These are phyloP conservation scores for Candida sithepensis DNA, from an alignment of 805 yeast genomes.

Conservation along the genomic window DNA sequence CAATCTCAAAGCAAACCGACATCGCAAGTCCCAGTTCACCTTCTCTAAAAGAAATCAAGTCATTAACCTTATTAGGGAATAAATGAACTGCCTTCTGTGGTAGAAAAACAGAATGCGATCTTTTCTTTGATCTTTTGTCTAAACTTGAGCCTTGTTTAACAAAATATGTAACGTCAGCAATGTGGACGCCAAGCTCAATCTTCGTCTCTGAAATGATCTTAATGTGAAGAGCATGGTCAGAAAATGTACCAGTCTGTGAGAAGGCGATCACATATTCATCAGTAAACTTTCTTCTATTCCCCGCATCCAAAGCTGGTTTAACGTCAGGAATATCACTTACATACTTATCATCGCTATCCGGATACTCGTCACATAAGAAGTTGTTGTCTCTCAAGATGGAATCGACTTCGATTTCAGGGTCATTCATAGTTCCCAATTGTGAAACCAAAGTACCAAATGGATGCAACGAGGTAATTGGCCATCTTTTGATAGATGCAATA, in stretches of 20 bases:
- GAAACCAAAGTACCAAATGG: conserved; percentile 94
- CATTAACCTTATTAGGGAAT: conserved; percentile 63
- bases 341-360: conserved; percentile 37
- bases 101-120: conserved; percentile 84
- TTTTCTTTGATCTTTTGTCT: conserved; percentile 86
- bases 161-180: conserved; percentile 72
- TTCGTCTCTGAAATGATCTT: conserved; percentile 54
- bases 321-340: conserved; percentile 38
- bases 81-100: conserved; percentile 71
- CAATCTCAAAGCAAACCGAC: conserved; percentile 78
- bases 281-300: conserved; percentile 48
- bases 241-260: conserved; percentile 51
- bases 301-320: conserved; percentile 29
- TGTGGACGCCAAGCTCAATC: conserved; percentile 82
- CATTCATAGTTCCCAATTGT: conserved; percentile 78
- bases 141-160: conserved; percentile 69
- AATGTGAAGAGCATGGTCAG: conserved; percentile 84
- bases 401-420: conserved; percentile 74
- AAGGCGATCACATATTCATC: conserved; percentile 64
- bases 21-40: conserved; percentile 62
- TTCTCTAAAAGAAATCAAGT: conserved; percentile 56
- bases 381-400: conserved; percentile 87
- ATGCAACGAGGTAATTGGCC: conserved; percentile 98
- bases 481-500: conserved; percentile 93
- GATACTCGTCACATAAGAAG: conserved; percentile 76